phyloP scores from a whole-genome alignment of 345 rosid genomes.

The Trapa incisa region DNA sequence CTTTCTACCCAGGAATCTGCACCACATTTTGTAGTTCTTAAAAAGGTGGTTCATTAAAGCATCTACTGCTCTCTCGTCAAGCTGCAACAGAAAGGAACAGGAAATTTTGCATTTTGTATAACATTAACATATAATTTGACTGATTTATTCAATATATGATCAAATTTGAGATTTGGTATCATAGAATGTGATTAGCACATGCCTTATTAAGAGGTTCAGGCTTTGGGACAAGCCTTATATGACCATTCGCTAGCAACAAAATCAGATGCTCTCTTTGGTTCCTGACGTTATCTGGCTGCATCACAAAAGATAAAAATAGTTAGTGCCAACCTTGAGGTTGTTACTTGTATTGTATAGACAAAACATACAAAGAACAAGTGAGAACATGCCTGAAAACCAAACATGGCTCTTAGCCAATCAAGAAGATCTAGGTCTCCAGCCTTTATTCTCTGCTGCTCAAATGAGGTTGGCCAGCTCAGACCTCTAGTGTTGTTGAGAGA shows the following conservation, averaged over 20 bases:
- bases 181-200: slow-evolving; percentile 10
- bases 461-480: slow-evolving; percentile 73
- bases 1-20: slow-evolving; percentile 86
- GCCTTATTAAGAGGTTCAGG: slow-evolving; percentile 93
- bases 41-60: slow-evolving; percentile 79
- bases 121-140: not conserved
- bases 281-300: slow-evolving; percentile 87
- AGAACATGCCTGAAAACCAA: slow-evolving; percentile 85
- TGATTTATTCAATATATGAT: not conserved
- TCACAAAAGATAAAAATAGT: slow-evolving; percentile 12
- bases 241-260: slow-evolving; percentile 72
- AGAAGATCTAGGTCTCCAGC: slow-evolving; percentile 79
- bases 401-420: slow-evolving; percentile 96
- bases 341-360: not conserved
- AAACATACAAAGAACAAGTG: slow-evolving; percentile 1
- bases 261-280: slow-evolving; percentile 95
- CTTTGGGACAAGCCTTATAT: slow-evolving; percentile 71
- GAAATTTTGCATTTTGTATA: not conserved
- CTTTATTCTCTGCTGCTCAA: slow-evolving; percentile 80
- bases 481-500: slow-evolving; percentile 82
- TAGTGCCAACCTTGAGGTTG: slow-evolving; percentile 2
- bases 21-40: slow-evolving; percentile 87
- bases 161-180: not conserved
- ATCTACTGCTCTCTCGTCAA: slow-evolving; percentile 92
- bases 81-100: slow-evolving; percentile 33